phyloP scores from a whole-genome alignment of 2,329 filamentous ascomycete species.

The Ilyonectria robusta region DNA sequence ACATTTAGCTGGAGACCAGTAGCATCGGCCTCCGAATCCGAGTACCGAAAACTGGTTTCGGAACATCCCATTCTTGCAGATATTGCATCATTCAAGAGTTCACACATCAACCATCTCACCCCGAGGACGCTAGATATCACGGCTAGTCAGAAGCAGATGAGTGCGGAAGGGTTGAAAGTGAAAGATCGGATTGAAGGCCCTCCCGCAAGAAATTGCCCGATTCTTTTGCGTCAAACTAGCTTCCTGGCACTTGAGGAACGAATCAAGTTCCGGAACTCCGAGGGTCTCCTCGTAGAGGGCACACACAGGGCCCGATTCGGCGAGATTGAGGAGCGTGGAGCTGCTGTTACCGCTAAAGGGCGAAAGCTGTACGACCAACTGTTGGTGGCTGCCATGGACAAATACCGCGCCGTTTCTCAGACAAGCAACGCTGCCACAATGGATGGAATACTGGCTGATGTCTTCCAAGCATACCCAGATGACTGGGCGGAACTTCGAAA shows the following conservation, averaged over 20 bases:
- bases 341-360: conserved; percentile 62
- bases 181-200: conserved; percentile 68
- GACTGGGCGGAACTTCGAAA: conserved; percentile 54
- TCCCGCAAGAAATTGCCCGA: conserved; percentile 58
- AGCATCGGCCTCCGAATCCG: conserved; percentile 55
- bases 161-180: conserved; percentile 54
- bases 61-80: conserved; percentile 66
- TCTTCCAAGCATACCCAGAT: conserved; percentile 59
- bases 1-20: conserved; percentile 64
- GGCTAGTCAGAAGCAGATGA: conserved; percentile 60
- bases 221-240: conserved; percentile 68
- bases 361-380: conserved; percentile 62
- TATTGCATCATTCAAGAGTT: conserved; percentile 57
- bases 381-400: conserved; percentile 50
- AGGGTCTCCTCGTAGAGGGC: conserved; percentile 47
- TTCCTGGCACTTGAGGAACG: conserved; percentile 66
- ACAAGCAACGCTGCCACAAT: conserved; percentile 14
- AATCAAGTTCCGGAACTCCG: conserved; percentile 55
- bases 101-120: conserved; percentile 69
- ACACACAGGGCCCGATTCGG: conserved; percentile 66
- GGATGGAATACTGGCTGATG: conserved; percentile 42
- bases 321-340: conserved; percentile 67
- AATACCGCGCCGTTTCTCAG: neutral
- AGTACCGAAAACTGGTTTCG: conserved; percentile 58
- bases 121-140: conserved; percentile 66